Evolutionary conservation across 371 early-diverging fungal genomes (phyloP).

Genomic region (Neoconidiobolus thromboides): DNA sequence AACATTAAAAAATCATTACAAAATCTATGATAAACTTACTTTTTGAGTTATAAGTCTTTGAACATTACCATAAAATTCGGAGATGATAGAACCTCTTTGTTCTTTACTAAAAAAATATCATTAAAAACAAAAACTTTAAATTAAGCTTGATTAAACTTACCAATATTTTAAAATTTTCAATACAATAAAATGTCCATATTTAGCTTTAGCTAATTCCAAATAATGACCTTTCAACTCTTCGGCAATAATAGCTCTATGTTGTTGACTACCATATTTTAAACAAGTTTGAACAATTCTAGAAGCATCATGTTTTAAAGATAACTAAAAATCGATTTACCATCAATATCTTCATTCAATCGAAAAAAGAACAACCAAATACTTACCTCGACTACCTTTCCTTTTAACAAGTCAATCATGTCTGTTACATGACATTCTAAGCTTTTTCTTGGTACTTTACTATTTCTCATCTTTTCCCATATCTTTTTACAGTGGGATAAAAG

Average conservation of each 20-base stretch:
- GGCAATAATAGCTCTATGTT: constrained; percentile 63
- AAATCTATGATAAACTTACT: not conserved
- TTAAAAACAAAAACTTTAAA: not conserved
- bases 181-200: constrained; percentile 82
- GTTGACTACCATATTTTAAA: constrained; percentile 65
- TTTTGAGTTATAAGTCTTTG: constrained; percentile 43
- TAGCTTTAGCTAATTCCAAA: constrained; percentile 48
- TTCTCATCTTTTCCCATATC: constrained; percentile 74
- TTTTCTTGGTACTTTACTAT: constrained; percentile 37
- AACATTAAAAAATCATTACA: not conserved
- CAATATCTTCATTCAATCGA: not conserved
- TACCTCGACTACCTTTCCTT: constrained; percentile 67
- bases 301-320: constrained; percentile 90
- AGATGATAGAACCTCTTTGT: constrained; percentile 47
- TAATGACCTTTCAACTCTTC: constrained; percentile 58
- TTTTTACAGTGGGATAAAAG: constrained; percentile 54
- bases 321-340: constrained; percentile 13
- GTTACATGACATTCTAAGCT: constrained; percentile 46
- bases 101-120: constrained; percentile 25
- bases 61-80: constrained; percentile 65
- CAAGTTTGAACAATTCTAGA: constrained; percentile 83
- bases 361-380: not conserved
- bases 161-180: constrained; percentile 68
- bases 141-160: constrained; percentile 14
- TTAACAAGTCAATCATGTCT: constrained; percentile 57